Evolutionary conservation across 768 basidiomycete genomes (phyloP), one percentile per base, ranked within the genome.

Genomic region (Punctularia strigosozonata): DNA sequence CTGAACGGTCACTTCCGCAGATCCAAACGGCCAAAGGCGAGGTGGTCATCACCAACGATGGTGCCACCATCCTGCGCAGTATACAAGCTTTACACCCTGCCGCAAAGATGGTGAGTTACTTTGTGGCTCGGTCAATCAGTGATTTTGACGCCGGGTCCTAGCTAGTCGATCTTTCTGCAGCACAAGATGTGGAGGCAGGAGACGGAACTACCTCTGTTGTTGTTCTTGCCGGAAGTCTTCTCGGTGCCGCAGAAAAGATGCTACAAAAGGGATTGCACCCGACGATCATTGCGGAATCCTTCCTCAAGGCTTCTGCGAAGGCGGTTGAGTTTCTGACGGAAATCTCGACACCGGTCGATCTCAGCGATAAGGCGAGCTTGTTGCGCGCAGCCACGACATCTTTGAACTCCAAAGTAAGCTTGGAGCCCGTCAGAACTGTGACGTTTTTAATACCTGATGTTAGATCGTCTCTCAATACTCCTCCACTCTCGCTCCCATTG

Each of bases 381-480:
- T 64, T 97, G 13, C 80, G 89, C 32, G 95, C 94, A 13, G 95
- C 95, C 4, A 90, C 82, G 52, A 99, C 95, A 1, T 89, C 85
- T 23, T 64, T 99, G 19, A 97, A 94, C 63, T 98, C 95, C 30
- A 99, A 99, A 69, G 92, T 84, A 34, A 10, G 8, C 33, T 12
- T 34, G 19, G 12, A 10, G 13, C 20, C 18, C 33, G 19, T 19
- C 18, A 19, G 10, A 10, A 10, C 8, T 13, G 13, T 8, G 10
- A 37, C 13, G 22, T 22, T 19, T 13, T 18, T 32, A 3, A 37
- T 22, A 17, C 22, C 2, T 34, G 15, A 5, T 2, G 22, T 17
- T 53, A 97, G 92, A 95, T 99, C 50, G 95, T 98, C 30, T 98
- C 95, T 14, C 95, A 98, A 71, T 98, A 98, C 59, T 98, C 95